Evolutionary conservation across 139 green algal genomes (phyloP), one percentile per base, ranked within the genome.

Genomic region (Yamagishiella unicocca): DNA sequence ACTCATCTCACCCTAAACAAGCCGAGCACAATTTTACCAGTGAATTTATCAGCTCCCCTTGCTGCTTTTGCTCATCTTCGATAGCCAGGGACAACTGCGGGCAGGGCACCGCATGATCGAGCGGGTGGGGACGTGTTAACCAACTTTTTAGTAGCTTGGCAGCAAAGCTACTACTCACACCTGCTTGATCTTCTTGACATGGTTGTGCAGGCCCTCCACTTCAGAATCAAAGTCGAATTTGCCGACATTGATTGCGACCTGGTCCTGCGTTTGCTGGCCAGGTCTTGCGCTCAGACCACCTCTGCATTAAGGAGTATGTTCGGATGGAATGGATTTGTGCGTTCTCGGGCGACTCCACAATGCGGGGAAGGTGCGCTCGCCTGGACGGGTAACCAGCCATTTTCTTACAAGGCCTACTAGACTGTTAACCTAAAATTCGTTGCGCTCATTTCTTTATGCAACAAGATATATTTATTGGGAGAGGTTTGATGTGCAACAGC

Each of bases 141-240:
- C 70, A 38, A 66, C 71, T 66, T 14, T 83, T 38, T 38, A n/a
- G n/a, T n/a, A n/a, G n/a, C n/a, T n/a, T n/a, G n/a, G n/a, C n/a
- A n/a, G n/a, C n/a, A n/a, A n/a, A n/a, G n/a, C n/a, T n/a, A n/a
- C 1, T 33, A 45, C 2, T 17, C 74, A 12, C 10, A 88, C 87
- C 43, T 88, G 73, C n/a, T 91, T 91, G 9, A 91, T 76, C 73
- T 83, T 80, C 33, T 85, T 58, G 1, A 91, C 87, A 37, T 85
- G 73, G 14, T 71, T 58, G 24, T 82, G 75, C 0, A 91, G 45
- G 22, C 62, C 81, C 12, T 91, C 87, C 1, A 91, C 74, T 53
- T 91, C 82, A 12, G 81, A 82, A 24, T 91, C 87, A 58, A 91
- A 88, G 64, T 91, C 87, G 46, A 91, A 91, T 42, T 90, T 90